These are phyloP conservation scores for Friedmanniomyces simplex DNA, from an alignment of 495 filamentous ascomycete genomes.

Conservation along the genomic window DNA sequence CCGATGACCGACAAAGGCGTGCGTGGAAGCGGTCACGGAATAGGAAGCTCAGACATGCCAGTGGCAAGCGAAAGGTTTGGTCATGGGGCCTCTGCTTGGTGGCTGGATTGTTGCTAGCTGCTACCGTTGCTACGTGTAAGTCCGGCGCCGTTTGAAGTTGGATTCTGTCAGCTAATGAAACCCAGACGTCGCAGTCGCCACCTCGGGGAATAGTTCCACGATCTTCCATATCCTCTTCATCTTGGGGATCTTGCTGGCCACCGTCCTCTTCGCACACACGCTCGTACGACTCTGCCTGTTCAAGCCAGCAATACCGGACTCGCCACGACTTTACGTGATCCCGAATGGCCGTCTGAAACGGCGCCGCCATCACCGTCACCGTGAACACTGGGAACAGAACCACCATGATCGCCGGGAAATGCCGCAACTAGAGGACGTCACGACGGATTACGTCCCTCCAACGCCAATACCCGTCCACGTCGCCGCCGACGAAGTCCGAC, in stretches of 20 bases:
- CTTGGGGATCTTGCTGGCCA: slow-evolving; percentile 58
- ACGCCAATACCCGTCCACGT: slow-evolving; percentile 32
- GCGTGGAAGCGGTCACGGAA: slow-evolving; percentile 17
- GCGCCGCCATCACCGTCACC: slow-evolving; percentile 26
- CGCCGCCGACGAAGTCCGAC: slow-evolving; percentile 15
- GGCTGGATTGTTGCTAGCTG: slow-evolving; percentile 9
- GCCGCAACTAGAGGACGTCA: slow-evolving; percentile 22
- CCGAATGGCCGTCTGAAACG: slow-evolving; percentile 8
- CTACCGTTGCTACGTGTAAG: slow-evolving; percentile 16
- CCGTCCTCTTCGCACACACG: slow-evolving; percentile 70
- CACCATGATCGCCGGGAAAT: slow-evolving; percentile 6
- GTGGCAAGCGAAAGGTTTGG: neutral
- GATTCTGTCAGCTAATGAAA: neutral
- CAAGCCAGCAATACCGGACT: neutral
- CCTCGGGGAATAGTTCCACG: slow-evolving; percentile 1
- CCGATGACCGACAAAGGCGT: slow-evolving; percentile 1
- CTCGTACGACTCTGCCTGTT: slow-evolving; percentile 59
- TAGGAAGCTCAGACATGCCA: slow-evolving; percentile 4
- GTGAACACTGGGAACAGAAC: slow-evolving; percentile 12
- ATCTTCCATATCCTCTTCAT: slow-evolving; percentile 54
- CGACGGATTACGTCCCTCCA: slow-evolving; percentile 27
- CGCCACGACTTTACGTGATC: slow-evolving; percentile 2
- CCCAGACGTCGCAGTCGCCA: slow-evolving; percentile 4
- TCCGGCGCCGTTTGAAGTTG: neutral
- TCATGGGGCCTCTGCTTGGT: slow-evolving; percentile 8